Percentiles rank a stretch among this genome's conserved stretches.
These are phyloP conservation scores for Venturia effusa DNA, from an alignment of 2,329 filamentous ascomycete genomes.

Conservation along the genomic window DNA sequence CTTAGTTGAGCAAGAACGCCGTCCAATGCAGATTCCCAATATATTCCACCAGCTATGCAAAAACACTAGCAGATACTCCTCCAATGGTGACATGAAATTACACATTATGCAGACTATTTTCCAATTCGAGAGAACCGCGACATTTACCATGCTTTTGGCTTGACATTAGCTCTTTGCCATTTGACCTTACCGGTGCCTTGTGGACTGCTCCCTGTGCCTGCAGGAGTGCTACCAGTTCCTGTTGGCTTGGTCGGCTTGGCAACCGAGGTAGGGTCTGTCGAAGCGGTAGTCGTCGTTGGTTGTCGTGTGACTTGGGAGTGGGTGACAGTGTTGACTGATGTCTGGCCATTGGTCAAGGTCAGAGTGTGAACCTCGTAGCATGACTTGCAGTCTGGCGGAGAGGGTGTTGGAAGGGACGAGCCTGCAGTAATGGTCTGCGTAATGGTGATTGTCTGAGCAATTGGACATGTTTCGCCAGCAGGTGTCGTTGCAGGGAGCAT, in stretches of 20 bases:
- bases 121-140: neutral
- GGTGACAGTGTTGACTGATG: neutral
- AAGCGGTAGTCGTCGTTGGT: neutral
- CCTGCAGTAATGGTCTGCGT: conserved; percentile 3
- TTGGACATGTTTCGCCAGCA: neutral
- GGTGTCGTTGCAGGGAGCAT: neutral
- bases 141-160: neutral
- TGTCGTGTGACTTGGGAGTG: neutral
- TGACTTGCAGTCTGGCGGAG: conserved; percentile 5
- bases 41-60: neutral
- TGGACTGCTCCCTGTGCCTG: neutral
- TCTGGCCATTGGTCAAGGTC: conserved; percentile 2
- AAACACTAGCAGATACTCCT: neutral
- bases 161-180: neutral
- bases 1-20: neutral
- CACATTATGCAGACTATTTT: neutral
- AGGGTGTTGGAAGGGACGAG: neutral
- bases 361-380: conserved; percentile 7
- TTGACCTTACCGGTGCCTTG: neutral
- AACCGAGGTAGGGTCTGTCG: no score
- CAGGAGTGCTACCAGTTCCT: neutral
- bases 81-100: neutral
- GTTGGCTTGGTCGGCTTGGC: neutral
- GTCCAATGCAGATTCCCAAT: neutral
- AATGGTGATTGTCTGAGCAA: neutral